These are phyloP conservation scores for Emiliania huxleyi DNA, from an alignment of 78 protist species.

Conservation along the genomic window DNA sequence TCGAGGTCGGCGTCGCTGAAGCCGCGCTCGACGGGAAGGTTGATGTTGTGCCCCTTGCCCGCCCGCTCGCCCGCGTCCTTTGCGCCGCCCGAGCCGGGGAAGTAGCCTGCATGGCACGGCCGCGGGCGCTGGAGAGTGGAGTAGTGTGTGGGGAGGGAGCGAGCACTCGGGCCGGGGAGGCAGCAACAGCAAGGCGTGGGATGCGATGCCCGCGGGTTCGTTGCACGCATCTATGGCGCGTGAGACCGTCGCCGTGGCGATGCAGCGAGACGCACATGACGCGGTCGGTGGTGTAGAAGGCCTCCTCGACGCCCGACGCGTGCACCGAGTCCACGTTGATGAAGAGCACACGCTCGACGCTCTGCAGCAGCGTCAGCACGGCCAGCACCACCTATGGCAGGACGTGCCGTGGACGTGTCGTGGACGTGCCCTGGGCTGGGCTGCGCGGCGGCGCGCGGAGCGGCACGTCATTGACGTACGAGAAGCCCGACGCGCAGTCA, in stretches of 20 bases:
- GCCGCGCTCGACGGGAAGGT: background rate
- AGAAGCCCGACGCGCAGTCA: conserved; percentile 15
- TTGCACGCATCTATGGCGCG: too few relatives aligned
- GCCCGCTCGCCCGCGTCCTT: background rate
- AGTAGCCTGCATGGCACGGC: too few relatives aligned
- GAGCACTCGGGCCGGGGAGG: too few relatives aligned
- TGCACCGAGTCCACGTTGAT: background rate
- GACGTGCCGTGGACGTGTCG: too few relatives aligned
- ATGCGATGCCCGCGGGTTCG: too few relatives aligned
- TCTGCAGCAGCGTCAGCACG: background rate
- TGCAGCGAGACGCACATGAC: background rate
- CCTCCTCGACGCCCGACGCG: background rate
- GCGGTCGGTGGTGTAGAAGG: conserved; percentile 17
- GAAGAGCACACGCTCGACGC: background rate
- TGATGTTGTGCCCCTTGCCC: background rate
- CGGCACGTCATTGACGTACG: background rate
- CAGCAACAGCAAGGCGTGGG: too few relatives aligned
- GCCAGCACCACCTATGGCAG: conserved; percentile 5
- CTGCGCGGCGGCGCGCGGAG: too few relatives aligned
- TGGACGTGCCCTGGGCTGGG: too few relatives aligned
- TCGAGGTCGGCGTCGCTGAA: background rate
- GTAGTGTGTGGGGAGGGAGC: too few relatives aligned
- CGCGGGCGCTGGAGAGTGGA: too few relatives aligned
- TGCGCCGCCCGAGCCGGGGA: conserved; percentile 1
- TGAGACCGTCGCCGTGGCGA: background rate